phyloP scores from a whole-genome alignment of 805 yeast species.

The Zygosaccharomyces siamensis region DNA sequence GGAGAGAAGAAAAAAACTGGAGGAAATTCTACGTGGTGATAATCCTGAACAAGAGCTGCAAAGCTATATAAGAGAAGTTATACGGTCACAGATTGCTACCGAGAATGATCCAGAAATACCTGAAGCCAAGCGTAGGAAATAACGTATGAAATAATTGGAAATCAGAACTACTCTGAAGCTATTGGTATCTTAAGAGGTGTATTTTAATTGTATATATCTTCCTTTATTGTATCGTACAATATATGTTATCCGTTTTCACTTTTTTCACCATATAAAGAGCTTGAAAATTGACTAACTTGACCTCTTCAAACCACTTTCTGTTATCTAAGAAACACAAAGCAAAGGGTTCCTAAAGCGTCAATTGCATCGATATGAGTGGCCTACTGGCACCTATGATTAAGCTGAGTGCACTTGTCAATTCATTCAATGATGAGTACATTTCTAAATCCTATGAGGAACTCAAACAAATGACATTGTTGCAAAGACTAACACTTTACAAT shows the following conservation, averaged over 20 bases:
- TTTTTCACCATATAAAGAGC: background rate
- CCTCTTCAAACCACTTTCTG: background rate
- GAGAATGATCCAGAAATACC: constrained; percentile 25
- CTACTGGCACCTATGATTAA: background rate
- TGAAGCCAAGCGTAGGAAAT: constrained; percentile 37
- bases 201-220: background rate
- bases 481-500: constrained; percentile 57
- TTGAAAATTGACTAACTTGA: constrained; percentile 1
- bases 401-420: constrained; percentile 14
- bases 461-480: constrained; percentile 49
- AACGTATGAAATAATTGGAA: background rate
- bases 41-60: constrained; percentile 76
- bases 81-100: constrained; percentile 45
- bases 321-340: background rate
- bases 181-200: background rate
- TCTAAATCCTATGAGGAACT: constrained; percentile 46
- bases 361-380: background rate
- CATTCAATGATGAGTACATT: constrained; percentile 31
- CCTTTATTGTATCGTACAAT: background rate
- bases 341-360: background rate
- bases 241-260: background rate
- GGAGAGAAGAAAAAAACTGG: constrained; percentile 58
- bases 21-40: constrained; percentile 69
- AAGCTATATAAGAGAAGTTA: constrained; percentile 59
- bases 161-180: background rate